phyloP scores from a whole-genome alignment of 2,329 filamentous ascomycete species.

The Botrytis aclada region DNA sequence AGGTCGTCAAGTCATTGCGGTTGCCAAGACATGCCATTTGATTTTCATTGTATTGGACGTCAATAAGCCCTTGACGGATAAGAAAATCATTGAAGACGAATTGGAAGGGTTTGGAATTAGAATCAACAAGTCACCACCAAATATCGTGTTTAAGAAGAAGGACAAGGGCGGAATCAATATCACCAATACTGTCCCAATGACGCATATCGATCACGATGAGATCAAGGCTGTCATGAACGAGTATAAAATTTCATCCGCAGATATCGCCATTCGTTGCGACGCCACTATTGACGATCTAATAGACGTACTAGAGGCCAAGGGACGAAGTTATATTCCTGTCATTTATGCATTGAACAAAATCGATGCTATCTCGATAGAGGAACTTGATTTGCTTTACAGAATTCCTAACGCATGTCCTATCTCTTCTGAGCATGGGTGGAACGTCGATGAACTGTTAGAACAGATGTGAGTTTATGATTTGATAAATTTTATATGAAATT shows the following conservation, averaged over 20 bases:
- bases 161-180: constrained; percentile 97
- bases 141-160: constrained; percentile 99
- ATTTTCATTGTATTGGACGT: constrained; percentile 99
- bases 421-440: constrained; percentile 97
- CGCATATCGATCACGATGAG: constrained; percentile 91
- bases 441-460: constrained; percentile 93
- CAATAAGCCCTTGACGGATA: constrained; percentile 97
- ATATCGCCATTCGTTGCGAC: constrained; percentile 96
- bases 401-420: constrained; percentile 97
- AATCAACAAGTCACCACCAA: constrained; percentile 95
- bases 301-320: constrained; percentile 91
- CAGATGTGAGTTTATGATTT: constrained; percentile 61
- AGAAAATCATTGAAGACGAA: constrained; percentile 91
- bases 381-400: constrained; percentile 90
- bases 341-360: constrained; percentile 99
- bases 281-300: constrained; percentile 97
- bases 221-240: constrained; percentile 98
- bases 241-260: constrained; percentile 93
- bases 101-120: constrained; percentile 96
- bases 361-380: constrained; percentile 95
- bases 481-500: constrained; percentile 5
- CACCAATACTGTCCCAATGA: constrained; percentile 87
- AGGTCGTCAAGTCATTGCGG: constrained; percentile 96
- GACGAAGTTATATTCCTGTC: constrained; percentile 95
- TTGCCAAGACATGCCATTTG: constrained; percentile 96